A percentile compares a stretch with the other conserved stretches of the same genome.
phyloP scores from a whole-genome alignment of 306 rosid species.

The Alnus rubra region DNA sequence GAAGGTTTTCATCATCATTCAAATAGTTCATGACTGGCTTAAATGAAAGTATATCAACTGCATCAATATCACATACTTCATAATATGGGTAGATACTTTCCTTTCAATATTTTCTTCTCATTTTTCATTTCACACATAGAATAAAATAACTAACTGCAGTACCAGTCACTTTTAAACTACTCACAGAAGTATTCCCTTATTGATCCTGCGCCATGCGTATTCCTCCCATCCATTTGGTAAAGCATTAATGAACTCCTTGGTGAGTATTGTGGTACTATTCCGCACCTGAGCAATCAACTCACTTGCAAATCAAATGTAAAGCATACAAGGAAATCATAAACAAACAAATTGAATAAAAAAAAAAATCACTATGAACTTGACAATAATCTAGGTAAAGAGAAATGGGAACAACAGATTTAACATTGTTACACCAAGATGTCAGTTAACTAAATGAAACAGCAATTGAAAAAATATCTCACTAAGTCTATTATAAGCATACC shows the following conservation, averaged over 20 bases:
- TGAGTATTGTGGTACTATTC: constrained; percentile 89
- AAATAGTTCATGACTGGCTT: not conserved
- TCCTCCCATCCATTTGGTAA: constrained; percentile 99
- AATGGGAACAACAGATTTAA: not conserved
- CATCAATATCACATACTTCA: not conserved
- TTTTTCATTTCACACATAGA: not conserved
- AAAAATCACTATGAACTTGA: constrained; percentile 3
- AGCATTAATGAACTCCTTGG: constrained; percentile 86
- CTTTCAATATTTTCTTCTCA: not conserved
- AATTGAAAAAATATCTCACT: constrained; percentile 11
- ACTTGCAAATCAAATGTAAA: constrained; percentile 46
- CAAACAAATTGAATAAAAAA: not conserved
- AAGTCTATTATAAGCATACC: constrained; percentile 7
- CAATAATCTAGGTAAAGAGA: constrained; percentile 9
- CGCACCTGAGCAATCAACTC: constrained; percentile 85
- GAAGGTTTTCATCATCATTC: not conserved
- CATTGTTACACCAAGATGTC: not conserved
- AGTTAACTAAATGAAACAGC: constrained; percentile 6
- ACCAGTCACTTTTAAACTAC: constrained; percentile 35
- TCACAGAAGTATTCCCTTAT: constrained; percentile 85
- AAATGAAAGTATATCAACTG: not conserved
- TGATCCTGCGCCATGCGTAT: constrained; percentile 98
- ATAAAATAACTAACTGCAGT: constrained; percentile 7
- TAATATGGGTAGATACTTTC: not conserved
- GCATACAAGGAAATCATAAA: constrained; percentile 32